These are phyloP conservation scores for Coemansia aciculifera DNA, from an alignment of 192 early-diverging fungal genomes.

Conservation along the genomic window DNA sequence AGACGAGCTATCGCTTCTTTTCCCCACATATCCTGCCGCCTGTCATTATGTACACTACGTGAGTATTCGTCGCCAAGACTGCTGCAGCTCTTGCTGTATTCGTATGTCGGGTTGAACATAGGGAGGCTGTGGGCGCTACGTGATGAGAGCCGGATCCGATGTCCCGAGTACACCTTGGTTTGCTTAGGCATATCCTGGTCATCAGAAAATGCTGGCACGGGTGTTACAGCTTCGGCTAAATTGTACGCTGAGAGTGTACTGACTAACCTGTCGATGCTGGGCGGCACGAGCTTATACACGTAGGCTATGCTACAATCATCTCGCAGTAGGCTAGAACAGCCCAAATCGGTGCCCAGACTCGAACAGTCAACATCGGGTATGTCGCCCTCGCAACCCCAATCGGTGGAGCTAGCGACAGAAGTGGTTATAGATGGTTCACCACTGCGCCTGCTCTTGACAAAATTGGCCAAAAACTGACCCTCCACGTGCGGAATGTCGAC, in stretches of 20 bases:
- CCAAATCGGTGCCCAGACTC: not conserved
- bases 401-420: not conserved
- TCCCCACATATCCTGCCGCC: constrained; percentile 35
- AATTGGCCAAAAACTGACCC: not conserved
- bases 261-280: not conserved
- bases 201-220: constrained; percentile 24
- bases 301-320: not conserved
- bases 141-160: not conserved
- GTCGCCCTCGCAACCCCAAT: not conserved
- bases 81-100: not conserved
- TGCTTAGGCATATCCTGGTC: constrained; percentile 13
- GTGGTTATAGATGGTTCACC: not conserved
- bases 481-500: constrained; percentile 17
- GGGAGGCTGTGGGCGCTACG: not conserved
- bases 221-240: constrained; percentile 15
- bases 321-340: not conserved
- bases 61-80: not conserved
- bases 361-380: not conserved
- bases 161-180: constrained; percentile 15
- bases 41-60: not conserved
- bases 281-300: constrained; percentile 5
- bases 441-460: not conserved
- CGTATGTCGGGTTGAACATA: constrained; percentile 26
- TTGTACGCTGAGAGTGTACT: not conserved
- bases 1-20: not conserved